Conservation (phyloP, 1,284 basidiomycete species). For the Takashimella tepidaria region DNA sequence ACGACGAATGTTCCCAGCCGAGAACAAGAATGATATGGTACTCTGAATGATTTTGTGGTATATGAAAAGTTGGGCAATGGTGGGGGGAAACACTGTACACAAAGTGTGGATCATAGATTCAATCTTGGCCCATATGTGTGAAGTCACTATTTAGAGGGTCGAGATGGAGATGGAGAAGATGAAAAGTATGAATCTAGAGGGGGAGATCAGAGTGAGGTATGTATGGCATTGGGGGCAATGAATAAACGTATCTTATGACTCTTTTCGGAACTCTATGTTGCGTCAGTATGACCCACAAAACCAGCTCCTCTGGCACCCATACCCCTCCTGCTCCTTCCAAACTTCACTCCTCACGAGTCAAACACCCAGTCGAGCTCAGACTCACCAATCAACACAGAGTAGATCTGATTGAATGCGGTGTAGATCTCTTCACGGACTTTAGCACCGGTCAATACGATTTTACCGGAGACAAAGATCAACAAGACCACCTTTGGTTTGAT, state of each 20-base stretch:
- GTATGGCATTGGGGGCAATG: neutral
- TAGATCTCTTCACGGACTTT: conserved; percentile 99
- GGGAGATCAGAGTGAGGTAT: neutral
- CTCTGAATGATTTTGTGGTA: too few relatives aligned
- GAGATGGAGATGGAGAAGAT: conserved; percentile 1
- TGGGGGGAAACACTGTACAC: too few relatives aligned
- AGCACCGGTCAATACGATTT: conserved; percentile 97
- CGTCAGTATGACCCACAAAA: conserved; percentile 1
- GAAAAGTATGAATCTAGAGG: neutral
- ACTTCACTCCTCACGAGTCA: neutral
- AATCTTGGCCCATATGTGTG: too few relatives aligned
- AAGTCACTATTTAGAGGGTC: too few relatives aligned
- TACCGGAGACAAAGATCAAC: conserved; percentile 97
- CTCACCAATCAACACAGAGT: conserved; percentile 69
- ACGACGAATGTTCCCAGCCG: too few relatives aligned
- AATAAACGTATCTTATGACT: conserved; percentile 22
- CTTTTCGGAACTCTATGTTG: conserved; percentile 38
- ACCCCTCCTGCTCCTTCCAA: neutral
- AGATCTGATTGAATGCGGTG: conserved; percentile 98
- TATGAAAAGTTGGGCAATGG: too few relatives aligned
- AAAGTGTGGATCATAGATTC: too few relatives aligned
- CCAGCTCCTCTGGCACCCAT: neutral
- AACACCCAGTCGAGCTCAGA: neutral
- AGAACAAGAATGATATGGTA: too few relatives aligned
- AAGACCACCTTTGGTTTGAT: conserved; percentile 99